Evolutionary conservation across 192 early-diverging fungal genomes (phyloP).

Genomic region (Umbelopsis isabellina): DNA sequence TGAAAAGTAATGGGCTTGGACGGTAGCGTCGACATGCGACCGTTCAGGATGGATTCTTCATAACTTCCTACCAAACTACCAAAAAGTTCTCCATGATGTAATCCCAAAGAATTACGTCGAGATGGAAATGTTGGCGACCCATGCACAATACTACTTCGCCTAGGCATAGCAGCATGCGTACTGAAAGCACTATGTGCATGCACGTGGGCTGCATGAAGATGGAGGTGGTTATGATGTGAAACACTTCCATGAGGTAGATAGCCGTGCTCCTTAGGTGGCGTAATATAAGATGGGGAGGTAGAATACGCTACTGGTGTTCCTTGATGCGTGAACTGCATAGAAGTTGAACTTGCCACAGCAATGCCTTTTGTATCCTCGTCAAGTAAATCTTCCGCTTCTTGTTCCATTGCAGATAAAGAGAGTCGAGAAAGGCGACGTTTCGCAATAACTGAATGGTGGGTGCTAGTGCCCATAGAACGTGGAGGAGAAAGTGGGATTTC

Average conservation of each 20-base stretch:
- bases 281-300: constrained; percentile 20
- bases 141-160: constrained; percentile 11
- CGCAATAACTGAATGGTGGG: background rate
- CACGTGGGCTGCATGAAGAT: background rate
- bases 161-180: background rate
- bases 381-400: constrained; percentile 11
- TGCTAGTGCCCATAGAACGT: background rate
- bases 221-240: background rate
- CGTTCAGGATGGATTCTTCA: constrained; percentile 75
- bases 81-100: constrained; percentile 33
- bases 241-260: too few species aligned
- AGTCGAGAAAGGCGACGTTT: constrained; percentile 31
- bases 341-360: constrained; percentile 18
- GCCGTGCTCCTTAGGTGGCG: background rate
- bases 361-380: background rate
- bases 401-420: constrained; percentile 33
- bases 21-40: constrained; percentile 77
- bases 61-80: constrained; percentile 54
- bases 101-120: constrained; percentile 12
- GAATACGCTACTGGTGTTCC: constrained; percentile 28
- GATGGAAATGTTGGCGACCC: constrained; percentile 20
- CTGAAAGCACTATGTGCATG: constrained; percentile 27
- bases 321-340: constrained; percentile 42
- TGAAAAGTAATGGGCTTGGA: constrained; percentile 73
- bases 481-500: constrained; percentile 6